Base-by-base conservation (phyloP, 1,284 basidiomycete genomes). In the Boletus sp. region DNA sequence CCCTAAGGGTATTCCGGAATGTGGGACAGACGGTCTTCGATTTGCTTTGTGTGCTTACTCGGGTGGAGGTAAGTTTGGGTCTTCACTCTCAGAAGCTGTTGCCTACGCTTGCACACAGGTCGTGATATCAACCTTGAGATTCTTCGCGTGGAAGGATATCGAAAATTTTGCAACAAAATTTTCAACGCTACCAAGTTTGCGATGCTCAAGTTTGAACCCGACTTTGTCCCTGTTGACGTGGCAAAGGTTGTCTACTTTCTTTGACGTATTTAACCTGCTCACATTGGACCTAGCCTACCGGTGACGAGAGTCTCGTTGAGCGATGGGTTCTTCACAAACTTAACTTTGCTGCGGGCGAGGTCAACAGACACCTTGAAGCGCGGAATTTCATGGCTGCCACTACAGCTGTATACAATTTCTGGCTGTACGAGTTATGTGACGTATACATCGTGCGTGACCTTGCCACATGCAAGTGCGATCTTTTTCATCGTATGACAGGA, bases 151-250 rank as follows among this genome's bases (percentile, higher is more conserved):
- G 95, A 99, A 72, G 95, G 95, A 6, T 99, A 99, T 72, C 84
- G 96, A 68, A 99, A 99, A 71, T 96, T 98, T 77, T 99, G 96
- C 76, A 99, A 99, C 77, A 99, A 99, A 76, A 85, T 99, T 25
- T 99, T 96, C 81, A 99, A 99, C 67, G 96, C 96, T 1, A 99
- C 94, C 50, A 95, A 95, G 69, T 99, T 99, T 62, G 95, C 94
- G 23, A 91, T 97, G 84, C 81, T 95, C 67, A 94, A 94, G 72
- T 74, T 97, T 32, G 93, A 93, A 54, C 82, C 82, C 46, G 69
- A 75, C 29, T 97, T 95, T 61, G 80, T 87, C 22, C 92, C 94
- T 23, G 75, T 81, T 52, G 72, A 81, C 2, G 75, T 77, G 13
- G 72, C 81, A 17, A 82, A 88, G 77, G 91, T 88, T 52, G 49